Evolutionary conservation across 345 rosid species (phyloP).

Genomic region (Sisymbrium altissimum): DNA sequence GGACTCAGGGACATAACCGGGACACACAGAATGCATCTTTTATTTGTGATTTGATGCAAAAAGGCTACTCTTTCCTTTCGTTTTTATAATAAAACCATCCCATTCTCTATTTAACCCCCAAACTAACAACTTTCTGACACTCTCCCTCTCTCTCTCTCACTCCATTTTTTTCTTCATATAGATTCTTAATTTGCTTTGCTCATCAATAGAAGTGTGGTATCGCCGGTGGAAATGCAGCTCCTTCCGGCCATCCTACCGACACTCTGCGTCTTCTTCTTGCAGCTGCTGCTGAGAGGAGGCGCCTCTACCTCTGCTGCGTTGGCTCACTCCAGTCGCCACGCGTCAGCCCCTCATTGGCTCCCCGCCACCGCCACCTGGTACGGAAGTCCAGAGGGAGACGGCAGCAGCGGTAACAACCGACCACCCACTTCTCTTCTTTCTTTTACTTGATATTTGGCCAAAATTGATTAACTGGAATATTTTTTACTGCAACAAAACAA

Average conservation of each 20-base stretch:
- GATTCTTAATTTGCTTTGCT: neutral
- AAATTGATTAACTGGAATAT: neutral
- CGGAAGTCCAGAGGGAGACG: conserved; percentile 96
- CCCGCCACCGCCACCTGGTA: conserved; percentile 98
- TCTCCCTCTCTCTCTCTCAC: conserved; percentile 17
- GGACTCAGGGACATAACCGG: conserved; percentile 3
- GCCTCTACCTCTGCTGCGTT: neutral
- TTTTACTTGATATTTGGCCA: neutral
- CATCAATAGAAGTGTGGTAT: neutral
- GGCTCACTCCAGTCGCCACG: conserved; percentile 29
- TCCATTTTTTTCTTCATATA: neutral
- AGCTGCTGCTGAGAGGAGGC: neutral
- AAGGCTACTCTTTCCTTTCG: neutral
- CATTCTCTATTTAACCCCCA: conserved; percentile 9
- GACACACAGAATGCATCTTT: neutral
- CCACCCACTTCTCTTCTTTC: neutral
- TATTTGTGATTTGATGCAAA: neutral
- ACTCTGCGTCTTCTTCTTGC: conserved; percentile 11
- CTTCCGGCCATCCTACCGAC: conserved; percentile 12
- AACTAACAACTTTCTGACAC: neutral
- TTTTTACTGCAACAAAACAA: neutral
- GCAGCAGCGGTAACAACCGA: conserved; percentile 65
- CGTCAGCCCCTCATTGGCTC: conserved; percentile 52
- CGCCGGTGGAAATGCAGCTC: conserved; percentile 40
- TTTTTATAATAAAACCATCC: neutral